These are phyloP conservation scores for Trichoderma sp. DNA, from an alignment of 2,329 filamentous ascomycete species.

Conservation along the genomic window DNA sequence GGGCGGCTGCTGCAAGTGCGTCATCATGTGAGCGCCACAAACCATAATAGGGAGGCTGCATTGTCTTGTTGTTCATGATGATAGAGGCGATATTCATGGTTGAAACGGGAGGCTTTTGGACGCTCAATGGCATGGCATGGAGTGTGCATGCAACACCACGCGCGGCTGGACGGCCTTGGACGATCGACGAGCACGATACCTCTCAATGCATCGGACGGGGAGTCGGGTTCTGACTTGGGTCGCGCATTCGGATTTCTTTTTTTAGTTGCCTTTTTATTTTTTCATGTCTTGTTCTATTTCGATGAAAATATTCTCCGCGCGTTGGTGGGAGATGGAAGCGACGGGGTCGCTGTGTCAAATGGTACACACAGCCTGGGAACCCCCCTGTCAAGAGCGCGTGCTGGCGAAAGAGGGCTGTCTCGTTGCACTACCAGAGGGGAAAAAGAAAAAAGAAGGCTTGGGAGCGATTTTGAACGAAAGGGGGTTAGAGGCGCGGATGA, in stretches of 20 bases:
- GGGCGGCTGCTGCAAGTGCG: slow-evolving; percentile 82
- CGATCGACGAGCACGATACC: slow-evolving; percentile 26
- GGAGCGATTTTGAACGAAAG: background rate
- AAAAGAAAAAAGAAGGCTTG: slow-evolving; percentile 3
- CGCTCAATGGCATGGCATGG: slow-evolving; percentile 13
- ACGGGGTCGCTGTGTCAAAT: slow-evolving; percentile 15
- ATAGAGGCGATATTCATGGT: slow-evolving; percentile 19
- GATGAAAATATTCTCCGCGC: slow-evolving; percentile 15
- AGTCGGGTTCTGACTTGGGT: slow-evolving; percentile 39
- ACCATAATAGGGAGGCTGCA: background rate
- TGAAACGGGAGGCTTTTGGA: slow-evolving; percentile 10
- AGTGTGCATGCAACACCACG: slow-evolving; percentile 5
- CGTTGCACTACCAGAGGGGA: slow-evolving; percentile 8
- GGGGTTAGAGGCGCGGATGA: background rate
- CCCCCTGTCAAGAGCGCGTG: slow-evolving; percentile 5
- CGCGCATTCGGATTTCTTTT: slow-evolving; percentile 26
- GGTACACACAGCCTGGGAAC: slow-evolving; percentile 4
- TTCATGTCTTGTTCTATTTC: slow-evolving; percentile 25
- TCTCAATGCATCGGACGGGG: slow-evolving; percentile 40
- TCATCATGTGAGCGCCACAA: slow-evolving; percentile 65
- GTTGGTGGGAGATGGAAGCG: slow-evolving; percentile 6
- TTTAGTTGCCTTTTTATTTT: slow-evolving; percentile 24
- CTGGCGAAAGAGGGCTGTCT: background rate
- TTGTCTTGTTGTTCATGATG: slow-evolving; percentile 14
- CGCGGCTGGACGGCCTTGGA: slow-evolving; percentile 19